phyloP scores from a whole-genome alignment of 176 grass and related monocot species.

The Canna indica region DNA sequence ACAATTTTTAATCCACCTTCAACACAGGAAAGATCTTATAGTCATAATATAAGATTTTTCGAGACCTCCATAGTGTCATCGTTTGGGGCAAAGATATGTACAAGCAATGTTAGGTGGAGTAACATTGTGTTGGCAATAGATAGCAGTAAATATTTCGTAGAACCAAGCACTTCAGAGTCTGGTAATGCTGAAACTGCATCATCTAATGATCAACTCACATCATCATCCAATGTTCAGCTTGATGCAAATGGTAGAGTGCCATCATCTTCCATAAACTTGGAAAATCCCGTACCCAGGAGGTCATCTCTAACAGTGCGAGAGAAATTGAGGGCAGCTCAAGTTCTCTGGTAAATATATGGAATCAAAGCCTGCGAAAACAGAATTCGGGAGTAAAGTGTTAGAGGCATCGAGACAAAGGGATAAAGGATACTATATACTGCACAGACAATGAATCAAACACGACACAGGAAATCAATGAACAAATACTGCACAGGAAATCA shows the following conservation, averaged over 20 bases:
- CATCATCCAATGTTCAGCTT: neutral
- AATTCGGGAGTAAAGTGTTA: slow-evolving; percentile 70
- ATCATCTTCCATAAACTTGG: neutral
- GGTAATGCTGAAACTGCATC: neutral
- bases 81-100: neutral
- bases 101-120: neutral
- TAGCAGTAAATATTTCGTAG: neutral
- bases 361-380: slow-evolving; percentile 32
- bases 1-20: too few species aligned
- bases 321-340: slow-evolving; percentile 62
- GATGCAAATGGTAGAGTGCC: slow-evolving; percentile 1
- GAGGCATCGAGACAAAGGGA: slow-evolving; percentile 64
- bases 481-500: too few species aligned
- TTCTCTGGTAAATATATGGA: slow-evolving; percentile 75
- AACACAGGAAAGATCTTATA: too few species aligned
- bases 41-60: too few species aligned
- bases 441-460: too few species aligned
- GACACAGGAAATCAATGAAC: too few species aligned
- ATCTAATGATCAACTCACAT: neutral
- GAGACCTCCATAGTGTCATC: neutral
- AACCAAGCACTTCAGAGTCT: neutral
- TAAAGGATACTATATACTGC: too few species aligned
- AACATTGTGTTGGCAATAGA: slow-evolving; percentile 11
- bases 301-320: slow-evolving; percentile 62
- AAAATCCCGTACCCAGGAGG: slow-evolving; percentile 19